Evolutionary conservation across 2,329 filamentous ascomycete species (phyloP).

Genomic region (Sclerotiophoma versabilis): DNA sequence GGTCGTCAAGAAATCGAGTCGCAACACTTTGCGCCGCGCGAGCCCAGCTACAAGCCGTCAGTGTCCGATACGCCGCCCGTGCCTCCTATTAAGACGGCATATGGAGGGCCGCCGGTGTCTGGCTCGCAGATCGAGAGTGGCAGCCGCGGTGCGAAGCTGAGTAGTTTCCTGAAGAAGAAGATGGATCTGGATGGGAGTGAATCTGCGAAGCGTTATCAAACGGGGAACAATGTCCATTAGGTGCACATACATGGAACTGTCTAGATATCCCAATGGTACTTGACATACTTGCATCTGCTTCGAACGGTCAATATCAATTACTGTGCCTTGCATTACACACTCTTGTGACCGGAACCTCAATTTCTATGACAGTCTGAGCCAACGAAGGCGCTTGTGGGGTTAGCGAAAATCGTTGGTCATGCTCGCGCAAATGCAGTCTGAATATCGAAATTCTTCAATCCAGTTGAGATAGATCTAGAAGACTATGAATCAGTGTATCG

Average conservation of each 20-base stretch:
- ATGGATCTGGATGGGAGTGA: slow-evolving; percentile 26
- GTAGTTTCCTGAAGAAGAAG: slow-evolving; percentile 46
- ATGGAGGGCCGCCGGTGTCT: slow-evolving; percentile 30
- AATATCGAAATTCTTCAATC: no score
- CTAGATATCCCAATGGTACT: no score
- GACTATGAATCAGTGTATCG: no score
- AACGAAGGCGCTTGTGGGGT: no score
- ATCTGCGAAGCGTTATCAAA: neutral
- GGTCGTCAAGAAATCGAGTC: slow-evolving; percentile 44
- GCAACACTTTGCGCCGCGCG: slow-evolving; percentile 18
- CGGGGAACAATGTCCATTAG: neutral
- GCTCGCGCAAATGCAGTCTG: no score
- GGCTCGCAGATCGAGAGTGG: slow-evolving; percentile 34
- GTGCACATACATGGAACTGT: neutral
- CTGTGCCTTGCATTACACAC: no score
- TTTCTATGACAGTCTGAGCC: no score
- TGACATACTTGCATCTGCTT: no score
- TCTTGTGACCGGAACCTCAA: no score
- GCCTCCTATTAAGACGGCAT: slow-evolving; percentile 23
- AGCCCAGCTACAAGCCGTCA: slow-evolving; percentile 17
- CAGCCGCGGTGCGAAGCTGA: slow-evolving; percentile 32
- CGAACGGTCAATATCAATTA: no score
- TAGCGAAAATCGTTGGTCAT: no score
- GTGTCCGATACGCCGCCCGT: slow-evolving; percentile 19
- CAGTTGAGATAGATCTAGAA: no score